Base-by-base conservation (phyloP, 2,329 filamentous ascomycete genomes). In the Diaporthe nobilis region DNA sequence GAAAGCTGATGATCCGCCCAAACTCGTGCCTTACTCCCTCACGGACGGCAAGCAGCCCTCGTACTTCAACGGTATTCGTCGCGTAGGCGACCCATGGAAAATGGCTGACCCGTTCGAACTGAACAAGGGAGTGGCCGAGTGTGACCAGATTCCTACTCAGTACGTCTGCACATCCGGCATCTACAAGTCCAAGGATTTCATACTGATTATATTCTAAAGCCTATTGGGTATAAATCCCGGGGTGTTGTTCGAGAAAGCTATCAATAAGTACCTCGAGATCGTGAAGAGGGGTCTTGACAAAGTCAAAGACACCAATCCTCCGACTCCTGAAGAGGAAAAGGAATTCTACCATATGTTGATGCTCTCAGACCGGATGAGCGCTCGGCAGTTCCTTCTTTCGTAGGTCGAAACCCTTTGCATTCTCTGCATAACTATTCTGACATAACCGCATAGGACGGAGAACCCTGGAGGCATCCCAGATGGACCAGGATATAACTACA, bases 61-160 rank as follows among this genome's bases (percentile, higher is more conserved):
- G 25, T 61, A 61, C 58, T 61, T 61, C 37, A 42, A 42, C 7
- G 58, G 25, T n/a, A 15, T 39, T n/a, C 57, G 31, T 25, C 31
- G 9, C 3, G 34, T 61, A 37, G 34, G 57, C 9, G 17, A 61
- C 28, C 31, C 22, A 22, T 61, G 57, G 57, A 3, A 39, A 37
- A 34, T 61, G 31, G 57, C 22, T 61, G 57, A 61, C 31, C 57
- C 57, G 34, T 61, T 37, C 57, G 22, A 61, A 10, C 37, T 61
- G 20, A 61, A 61, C 37, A 39, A 61, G 22, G 57, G 57, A 34
- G 31, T 61, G 57, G 20, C 57, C 37, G 17, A 61, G 37, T 34
- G 22, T n/a, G 34, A 61, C 20, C 17, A 61, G 31, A 61, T 61
- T 22, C 49, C 49, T n/a, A 5, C 49, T 13, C 57, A 39, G 57